These are phyloP conservation scores for Calocybe indica DNA, from an alignment of 768 basidiomycete species.

Conservation along the genomic window DNA sequence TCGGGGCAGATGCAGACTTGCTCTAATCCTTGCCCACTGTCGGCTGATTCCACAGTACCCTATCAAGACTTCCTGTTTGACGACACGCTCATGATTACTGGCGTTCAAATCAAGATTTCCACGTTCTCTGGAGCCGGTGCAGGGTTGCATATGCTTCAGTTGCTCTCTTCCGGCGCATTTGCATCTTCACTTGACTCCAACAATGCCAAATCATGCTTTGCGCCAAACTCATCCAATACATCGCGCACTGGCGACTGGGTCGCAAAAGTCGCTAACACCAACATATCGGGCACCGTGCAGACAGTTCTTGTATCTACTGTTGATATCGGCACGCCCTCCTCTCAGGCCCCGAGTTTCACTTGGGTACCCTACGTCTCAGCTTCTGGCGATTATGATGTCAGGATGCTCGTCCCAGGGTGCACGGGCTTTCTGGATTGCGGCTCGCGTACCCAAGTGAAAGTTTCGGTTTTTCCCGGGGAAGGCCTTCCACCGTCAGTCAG, in stretches of 20 bases:
- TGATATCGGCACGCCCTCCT: conserved; percentile 52
- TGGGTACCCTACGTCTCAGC: conserved; percentile 93
- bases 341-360: conserved; percentile 72
- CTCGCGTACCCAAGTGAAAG: conserved; percentile 72
- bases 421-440: conserved; percentile 72
- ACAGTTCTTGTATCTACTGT: conserved; percentile 66
- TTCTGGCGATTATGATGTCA: conserved; percentile 79
- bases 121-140: conserved; percentile 69
- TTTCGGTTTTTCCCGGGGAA: conserved; percentile 77
- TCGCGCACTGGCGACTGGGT: conserved; percentile 68
- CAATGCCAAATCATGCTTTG: conserved; percentile 71
- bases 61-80: conserved; percentile 95
- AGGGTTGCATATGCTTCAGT: conserved; percentile 86
- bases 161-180: conserved; percentile 89
- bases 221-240: conserved; percentile 67
- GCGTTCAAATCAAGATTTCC: conserved; percentile 80
- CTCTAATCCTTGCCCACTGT: conserved; percentile 71
- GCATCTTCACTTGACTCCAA: conserved; percentile 62
- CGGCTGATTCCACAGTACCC: conserved; percentile 64
- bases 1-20: conserved; percentile 78
- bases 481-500: conserved; percentile 59
- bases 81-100: conserved; percentile 62
- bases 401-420: conserved; percentile 86
- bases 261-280: conserved; percentile 54
- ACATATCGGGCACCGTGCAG: conserved; percentile 77